Percentiles rank a stretch among this genome's conserved stretches.
These are phyloP conservation scores for Yamadazyma membranifaciens DNA, from an alignment of 1,139 yeast genomes.

Conservation along the genomic window DNA sequence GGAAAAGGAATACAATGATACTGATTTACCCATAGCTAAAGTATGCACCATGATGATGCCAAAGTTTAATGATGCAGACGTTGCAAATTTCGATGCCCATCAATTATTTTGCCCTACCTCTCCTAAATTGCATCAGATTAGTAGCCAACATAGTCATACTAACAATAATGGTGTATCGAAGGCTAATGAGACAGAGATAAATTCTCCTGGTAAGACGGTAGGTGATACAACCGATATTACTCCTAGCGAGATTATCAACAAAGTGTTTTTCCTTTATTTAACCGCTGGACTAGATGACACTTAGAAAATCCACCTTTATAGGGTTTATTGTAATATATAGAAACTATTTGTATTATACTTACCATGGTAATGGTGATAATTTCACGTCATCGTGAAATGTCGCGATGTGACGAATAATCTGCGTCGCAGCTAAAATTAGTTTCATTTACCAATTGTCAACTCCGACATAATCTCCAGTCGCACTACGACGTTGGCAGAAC, in stretches of 20 bases:
- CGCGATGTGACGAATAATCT: too few species aligned
- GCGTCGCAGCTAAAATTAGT: too few species aligned
- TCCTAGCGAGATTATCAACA: neutral
- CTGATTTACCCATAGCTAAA: constrained; percentile 15
- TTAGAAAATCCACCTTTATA: too few species aligned
- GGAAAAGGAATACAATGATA: constrained; percentile 12
- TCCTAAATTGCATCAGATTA: too few species aligned
- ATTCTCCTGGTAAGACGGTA: too few species aligned
- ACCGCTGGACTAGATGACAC: too few species aligned
- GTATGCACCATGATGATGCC: constrained; percentile 15
- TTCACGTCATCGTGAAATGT: too few species aligned
- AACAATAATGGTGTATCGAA: too few species aligned
- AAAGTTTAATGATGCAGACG: constrained; percentile 8
- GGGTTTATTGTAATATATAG: neutral
- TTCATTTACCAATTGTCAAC: neutral
- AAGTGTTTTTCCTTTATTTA: neutral
- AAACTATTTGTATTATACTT: neutral
- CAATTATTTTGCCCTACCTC: constrained; percentile 12
- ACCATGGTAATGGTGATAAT: too few species aligned
- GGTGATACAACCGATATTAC: too few species aligned
- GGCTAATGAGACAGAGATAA: too few species aligned
- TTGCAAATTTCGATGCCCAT: constrained; percentile 10
- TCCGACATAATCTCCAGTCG: neutral
- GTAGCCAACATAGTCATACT: too few species aligned
- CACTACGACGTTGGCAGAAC: neutral